Evolutionary conservation across 2,329 filamentous ascomycete genomes (phyloP), one percentile per base, ranked within the genome.

Genomic region (Fusarium tupiense): DNA sequence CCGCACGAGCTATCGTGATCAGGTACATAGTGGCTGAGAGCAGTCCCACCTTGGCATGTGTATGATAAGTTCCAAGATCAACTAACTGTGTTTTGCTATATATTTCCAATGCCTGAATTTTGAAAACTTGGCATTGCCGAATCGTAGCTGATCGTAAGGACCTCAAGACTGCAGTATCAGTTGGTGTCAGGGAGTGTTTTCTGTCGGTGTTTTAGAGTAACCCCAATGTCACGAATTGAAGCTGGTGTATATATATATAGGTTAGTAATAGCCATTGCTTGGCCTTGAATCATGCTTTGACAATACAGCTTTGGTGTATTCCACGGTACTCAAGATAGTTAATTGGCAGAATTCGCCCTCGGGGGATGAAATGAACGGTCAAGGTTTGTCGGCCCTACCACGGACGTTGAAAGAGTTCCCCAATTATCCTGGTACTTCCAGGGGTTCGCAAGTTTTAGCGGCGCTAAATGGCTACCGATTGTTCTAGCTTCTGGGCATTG

Each of bases 401-500:
- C 72, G 72, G 72, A 56, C 67, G 20, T 65, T 61, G 58, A 31
- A 57, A 52, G 40, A 69, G 8, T 56, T 62, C 67, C 69, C 67
- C 67, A 74, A 69, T 53, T 54, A 64, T 63, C 38, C 44, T 33
- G 50, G 38, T 49, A 72, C 58, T 47, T 59, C 46, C 71, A 74
- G 68, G 68, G 72, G 67, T 65, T 62, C 40, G 11, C 38, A 52
- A 60, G 63, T 53, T 64, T 52, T 35, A 52, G 24, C 44, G 37
- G 41, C 72, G 69, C 72, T 73, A 71, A 72, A 44, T 72, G 71
- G 71, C 49, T 54, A 44, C 56, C 61, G 40, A 58, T 68, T 57
- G 56, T 64, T 64, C 68, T 75, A 74, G 71, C 41, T 41, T 52
- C 60, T 72, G 44, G 67, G 61, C 50, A 37, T 56, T 56, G 54